phyloP scores from a whole-genome alignment of 2,329 filamentous ascomycete genomes.

The Proliferodiscus dingleyae region DNA sequence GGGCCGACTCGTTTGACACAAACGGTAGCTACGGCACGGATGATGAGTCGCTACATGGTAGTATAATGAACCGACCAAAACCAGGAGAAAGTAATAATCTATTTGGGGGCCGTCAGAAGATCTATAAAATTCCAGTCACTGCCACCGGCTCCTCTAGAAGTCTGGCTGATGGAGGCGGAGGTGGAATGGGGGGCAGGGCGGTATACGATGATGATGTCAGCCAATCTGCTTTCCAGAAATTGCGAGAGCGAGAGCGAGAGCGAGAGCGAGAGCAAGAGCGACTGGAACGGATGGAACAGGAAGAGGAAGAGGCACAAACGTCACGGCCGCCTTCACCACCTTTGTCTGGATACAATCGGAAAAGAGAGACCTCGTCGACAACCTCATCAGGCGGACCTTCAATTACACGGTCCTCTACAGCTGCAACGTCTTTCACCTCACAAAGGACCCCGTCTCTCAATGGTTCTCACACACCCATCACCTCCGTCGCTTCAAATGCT shows the following conservation, averaged over 20 bases:
- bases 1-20: conserved; percentile 60
- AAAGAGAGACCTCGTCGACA: conserved; percentile 83
- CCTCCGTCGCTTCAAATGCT: conserved; percentile 34
- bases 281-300: conserved; percentile 14
- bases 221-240: conserved; percentile 76
- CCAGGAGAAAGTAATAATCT: conserved; percentile 86
- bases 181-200: conserved; percentile 58
- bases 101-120: conserved; percentile 93
- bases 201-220: conserved; percentile 86
- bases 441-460: conserved; percentile 53
- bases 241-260: conserved; percentile 44
- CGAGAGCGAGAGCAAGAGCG: conserved; percentile 32
- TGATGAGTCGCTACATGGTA: conserved; percentile 57
- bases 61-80: conserved; percentile 79
- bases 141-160: conserved; percentile 40
- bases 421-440: conserved; percentile 83
- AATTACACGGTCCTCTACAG: conserved; percentile 72
- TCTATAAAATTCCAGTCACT: conserved; percentile 73
- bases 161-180: conserved; percentile 31
- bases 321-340: conserved; percentile 51
- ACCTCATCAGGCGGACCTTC: conserved; percentile 64
- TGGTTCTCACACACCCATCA: conserved; percentile 41
- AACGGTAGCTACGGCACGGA: conserved; percentile 61
- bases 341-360: conserved; percentile 62
- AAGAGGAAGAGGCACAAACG: conserved; percentile 32